These are phyloP conservation scores for Lactarius sanguifluus DNA, from an alignment of 768 basidiomycete genomes.

Conservation along the genomic window DNA sequence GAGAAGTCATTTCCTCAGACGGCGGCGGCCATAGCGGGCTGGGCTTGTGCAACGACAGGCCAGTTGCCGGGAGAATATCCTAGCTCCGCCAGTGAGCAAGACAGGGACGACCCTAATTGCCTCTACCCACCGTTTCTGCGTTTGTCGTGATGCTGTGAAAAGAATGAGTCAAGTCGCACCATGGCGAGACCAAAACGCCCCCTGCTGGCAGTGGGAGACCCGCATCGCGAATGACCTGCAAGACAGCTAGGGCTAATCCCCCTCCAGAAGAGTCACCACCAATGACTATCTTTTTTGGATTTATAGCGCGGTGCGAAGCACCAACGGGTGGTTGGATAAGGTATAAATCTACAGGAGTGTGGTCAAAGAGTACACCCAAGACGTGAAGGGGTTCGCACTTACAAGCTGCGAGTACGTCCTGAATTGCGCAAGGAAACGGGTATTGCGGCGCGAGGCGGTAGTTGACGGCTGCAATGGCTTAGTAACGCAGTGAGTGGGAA, in stretches of 20 bases:
- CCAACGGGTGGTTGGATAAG: constrained; percentile 83
- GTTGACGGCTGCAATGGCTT: constrained; percentile 53
- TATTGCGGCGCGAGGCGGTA: constrained; percentile 92
- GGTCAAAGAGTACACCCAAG: background rate
- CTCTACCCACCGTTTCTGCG: constrained; percentile 64
- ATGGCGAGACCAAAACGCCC: constrained; percentile 86
- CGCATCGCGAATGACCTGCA: constrained; percentile 84
- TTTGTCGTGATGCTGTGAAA: constrained; percentile 87
- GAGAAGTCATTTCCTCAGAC: constrained; percentile 58
- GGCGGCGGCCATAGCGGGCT: constrained; percentile 77
- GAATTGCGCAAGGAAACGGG: constrained; percentile 89
- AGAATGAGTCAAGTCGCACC: constrained; percentile 89
- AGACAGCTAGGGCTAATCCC: constrained; percentile 74
- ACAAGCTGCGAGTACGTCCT: constrained; percentile 88
- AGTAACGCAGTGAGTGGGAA: background rate
- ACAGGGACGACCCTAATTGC: background rate
- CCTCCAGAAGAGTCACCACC: constrained; percentile 94
- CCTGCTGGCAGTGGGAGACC: constrained; percentile 83
- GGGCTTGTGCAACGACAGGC: constrained; percentile 75
- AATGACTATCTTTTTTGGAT: constrained; percentile 78
- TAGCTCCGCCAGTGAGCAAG: constrained; percentile 32
- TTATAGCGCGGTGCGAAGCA: constrained; percentile 72
- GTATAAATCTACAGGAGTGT: constrained; percentile 66
- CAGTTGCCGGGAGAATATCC: constrained; percentile 78
- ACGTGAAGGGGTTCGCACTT: constrained; percentile 31